phyloP scores from a whole-genome alignment of 2,329 filamentous ascomycete genomes.

The Cryphonectria japonica region DNA sequence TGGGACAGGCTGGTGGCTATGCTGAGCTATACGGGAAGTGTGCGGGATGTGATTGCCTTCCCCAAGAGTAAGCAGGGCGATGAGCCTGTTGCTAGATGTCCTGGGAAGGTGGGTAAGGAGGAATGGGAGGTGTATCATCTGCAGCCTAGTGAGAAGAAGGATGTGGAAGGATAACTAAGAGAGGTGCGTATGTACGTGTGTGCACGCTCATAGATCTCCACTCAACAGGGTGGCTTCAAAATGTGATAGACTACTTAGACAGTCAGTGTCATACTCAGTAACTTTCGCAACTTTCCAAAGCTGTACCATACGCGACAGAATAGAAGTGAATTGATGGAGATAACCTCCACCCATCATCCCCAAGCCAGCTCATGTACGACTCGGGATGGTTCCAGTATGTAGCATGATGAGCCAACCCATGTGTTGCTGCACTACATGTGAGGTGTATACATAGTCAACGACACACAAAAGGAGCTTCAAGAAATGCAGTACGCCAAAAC shows the following conservation, averaged over 20 bases:
- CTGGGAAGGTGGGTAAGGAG: conserved; percentile 66
- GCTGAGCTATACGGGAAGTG: conserved; percentile 74
- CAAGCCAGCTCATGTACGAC: not conserved
- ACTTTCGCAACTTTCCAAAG: not conserved
- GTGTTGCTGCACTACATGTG: not conserved
- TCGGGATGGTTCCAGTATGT: not conserved
- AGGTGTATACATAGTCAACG: too few relatives aligned
- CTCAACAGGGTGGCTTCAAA: not conserved
- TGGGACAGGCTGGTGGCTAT: conserved; percentile 87
- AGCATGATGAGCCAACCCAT: not conserved
- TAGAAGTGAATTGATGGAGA: not conserved
- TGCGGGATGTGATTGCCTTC: conserved; percentile 95
- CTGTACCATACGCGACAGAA: not conserved
- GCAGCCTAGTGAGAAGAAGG: conserved; percentile 2
- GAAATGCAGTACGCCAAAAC: not conserved
- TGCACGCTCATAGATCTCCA: not conserved
- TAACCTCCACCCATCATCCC: too few relatives aligned
- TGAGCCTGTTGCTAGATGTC: conserved; percentile 81
- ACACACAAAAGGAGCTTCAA: not conserved
- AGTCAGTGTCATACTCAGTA: not conserved
- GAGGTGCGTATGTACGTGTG: not conserved
- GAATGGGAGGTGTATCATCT: conserved; percentile 55
- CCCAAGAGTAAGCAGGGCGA: conserved; percentile 92
- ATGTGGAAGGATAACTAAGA: not conserved
- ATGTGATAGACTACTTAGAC: not conserved